phyloP scores from a whole-genome alignment of 768 basidiomycete genomes.

The Russula abietina region DNA sequence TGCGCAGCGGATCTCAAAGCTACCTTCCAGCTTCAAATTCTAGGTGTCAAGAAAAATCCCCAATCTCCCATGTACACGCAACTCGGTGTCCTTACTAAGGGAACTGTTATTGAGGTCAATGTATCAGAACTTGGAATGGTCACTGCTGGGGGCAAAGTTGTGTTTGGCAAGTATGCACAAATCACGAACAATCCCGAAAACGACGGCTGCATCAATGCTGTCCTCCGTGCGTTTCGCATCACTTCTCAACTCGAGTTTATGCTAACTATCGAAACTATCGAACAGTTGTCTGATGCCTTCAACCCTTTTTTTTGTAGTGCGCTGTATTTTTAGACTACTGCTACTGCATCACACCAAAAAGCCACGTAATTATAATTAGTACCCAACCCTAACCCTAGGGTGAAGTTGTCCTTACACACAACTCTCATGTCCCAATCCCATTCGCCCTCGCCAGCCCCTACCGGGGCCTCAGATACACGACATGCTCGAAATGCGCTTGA shows the following conservation, averaged over 20 bases:
- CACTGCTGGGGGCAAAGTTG: slow-evolving; percentile 92
- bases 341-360: neutral
- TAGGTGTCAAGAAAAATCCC: slow-evolving; percentile 99
- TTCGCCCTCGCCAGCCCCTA: slow-evolving; percentile 30
- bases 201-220: slow-evolving; percentile 93
- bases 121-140: slow-evolving; percentile 98
- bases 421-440: slow-evolving; percentile 28
- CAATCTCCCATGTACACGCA: slow-evolving; percentile 98
- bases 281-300: slow-evolving; percentile 13
- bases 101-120: slow-evolving; percentile 97
- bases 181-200: slow-evolving; percentile 94
- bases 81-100: slow-evolving; percentile 95
- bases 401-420: neutral
- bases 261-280: neutral
- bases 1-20: slow-evolving; percentile 89
- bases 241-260: neutral
- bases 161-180: slow-evolving; percentile 90
- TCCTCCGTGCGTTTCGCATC: slow-evolving; percentile 59
- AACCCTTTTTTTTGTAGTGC: neutral
- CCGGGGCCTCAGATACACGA: slow-evolving; percentile 28
- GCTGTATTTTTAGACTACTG: slow-evolving; percentile 7
- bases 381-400: slow-evolving; percentile 19
- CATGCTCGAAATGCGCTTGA: slow-evolving; percentile 50
- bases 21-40: slow-evolving; percentile 96
- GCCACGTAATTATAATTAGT: neutral